Base-by-base conservation (phyloP, 31 red algal genomes). In the Porphyra umbilicalis region DNA sequence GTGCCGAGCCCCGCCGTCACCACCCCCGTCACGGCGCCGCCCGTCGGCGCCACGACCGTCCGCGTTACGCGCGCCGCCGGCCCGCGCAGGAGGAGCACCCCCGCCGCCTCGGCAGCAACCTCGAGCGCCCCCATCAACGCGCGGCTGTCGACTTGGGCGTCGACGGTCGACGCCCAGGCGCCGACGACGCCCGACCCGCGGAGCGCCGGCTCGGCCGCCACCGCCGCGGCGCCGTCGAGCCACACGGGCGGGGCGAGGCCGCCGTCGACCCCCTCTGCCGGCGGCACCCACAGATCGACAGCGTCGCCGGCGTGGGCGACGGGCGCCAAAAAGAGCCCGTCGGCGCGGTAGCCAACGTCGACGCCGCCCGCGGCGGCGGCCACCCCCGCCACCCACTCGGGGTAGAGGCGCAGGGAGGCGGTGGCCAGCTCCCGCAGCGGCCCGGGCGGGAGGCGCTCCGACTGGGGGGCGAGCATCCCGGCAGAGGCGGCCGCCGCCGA, bases 381-480 rank as follows among this genome's bases (percentile, higher is more conserved):
- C 3, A 96, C 79, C 6, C 67, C 38, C 39, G 46, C 30, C 32
- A 90, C 79, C 74, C 83, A 98, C 2, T 67, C 68, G 10, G 95
- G 86, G 76, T 92, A 98, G 4, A 94, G 44, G 10, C 32, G 20
- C 9, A 79, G 84, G 6, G 90, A 90, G 35, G 75, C 16, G 9
- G 74, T 32, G 30, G 82, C 85, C 18, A 98, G 85, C 2, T 80
- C 34, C 4, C 77, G 71, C 34, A 98, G 71, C 4, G 92, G 85
- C 15, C 79, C 67, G 6, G 36, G 18, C 11, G 77, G 34, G 36
- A 98, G 57, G 16, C 35, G 35, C 57, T 98, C 95, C 14, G 81
- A 81, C 32, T 80, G 81, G 20, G 95, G 95, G 8, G 95, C 95
- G 18, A 98, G 37, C 95, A 98, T 98, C 25, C 95, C 96, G 31